Evolutionary conservation across 495 filamentous ascomycete species (phyloP).

Genomic region (Stereocaulon alpinum): DNA sequence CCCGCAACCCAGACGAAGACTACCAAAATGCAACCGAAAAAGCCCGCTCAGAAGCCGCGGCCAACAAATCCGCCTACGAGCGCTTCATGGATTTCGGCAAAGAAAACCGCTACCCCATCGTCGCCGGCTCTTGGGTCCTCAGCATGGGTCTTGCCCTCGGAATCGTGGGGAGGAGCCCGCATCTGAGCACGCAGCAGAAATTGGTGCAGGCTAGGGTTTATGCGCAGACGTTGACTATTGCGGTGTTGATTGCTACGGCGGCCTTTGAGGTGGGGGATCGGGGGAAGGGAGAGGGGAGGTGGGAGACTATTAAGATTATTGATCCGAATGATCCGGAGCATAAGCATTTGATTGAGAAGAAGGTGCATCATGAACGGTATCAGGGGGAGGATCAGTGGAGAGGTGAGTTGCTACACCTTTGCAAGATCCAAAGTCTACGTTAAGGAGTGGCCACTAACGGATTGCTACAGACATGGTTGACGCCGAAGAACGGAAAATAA

Average conservation of each 20-base stretch:
- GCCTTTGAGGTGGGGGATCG: constrained; percentile 84
- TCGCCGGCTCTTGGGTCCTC: constrained; percentile 73
- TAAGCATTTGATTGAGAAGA: constrained; percentile 70
- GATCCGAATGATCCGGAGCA: constrained; percentile 45
- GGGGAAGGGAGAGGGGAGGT: constrained; percentile 53
- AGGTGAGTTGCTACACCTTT: constrained; percentile 22
- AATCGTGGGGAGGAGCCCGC: constrained; percentile 68
- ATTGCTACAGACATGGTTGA: constrained; percentile 47
- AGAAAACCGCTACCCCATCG: constrained; percentile 82
- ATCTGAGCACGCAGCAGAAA: constrained; percentile 72
- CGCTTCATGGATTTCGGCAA: constrained; percentile 49
- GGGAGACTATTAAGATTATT: constrained; percentile 23
- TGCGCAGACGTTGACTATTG: constrained; percentile 89
- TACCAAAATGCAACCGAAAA: constrained; percentile 57
- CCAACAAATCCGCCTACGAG: constrained; percentile 46
- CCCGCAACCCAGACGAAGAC: constrained; percentile 51
- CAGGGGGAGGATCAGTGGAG: constrained; percentile 75
- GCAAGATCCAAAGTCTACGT: not conserved
- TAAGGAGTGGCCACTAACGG: not conserved
- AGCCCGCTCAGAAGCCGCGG: constrained; percentile 34
- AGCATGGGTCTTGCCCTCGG: constrained; percentile 68
- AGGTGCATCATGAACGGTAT: constrained; percentile 68
- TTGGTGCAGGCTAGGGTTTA: constrained; percentile 95
- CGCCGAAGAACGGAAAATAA: constrained; percentile 50
- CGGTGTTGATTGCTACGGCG: constrained; percentile 76